Base-by-base conservation (phyloP, 768 basidiomycete genomes). In the Mycena capillaripes region DNA sequence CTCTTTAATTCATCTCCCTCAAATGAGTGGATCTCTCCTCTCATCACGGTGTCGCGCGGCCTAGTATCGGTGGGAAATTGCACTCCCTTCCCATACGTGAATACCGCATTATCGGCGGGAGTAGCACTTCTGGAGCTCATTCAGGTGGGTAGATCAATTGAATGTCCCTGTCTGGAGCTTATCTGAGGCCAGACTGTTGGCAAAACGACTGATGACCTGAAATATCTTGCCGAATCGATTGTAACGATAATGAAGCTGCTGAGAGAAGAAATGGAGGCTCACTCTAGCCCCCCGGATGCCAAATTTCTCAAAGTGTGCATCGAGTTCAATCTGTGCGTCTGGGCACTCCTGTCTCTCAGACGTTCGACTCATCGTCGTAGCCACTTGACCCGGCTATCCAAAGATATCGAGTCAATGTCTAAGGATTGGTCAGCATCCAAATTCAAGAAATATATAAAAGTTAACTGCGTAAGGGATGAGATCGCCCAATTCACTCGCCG, bases 361-460 rank as follows among this genome's bases (percentile, higher is more conserved):
- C n/a, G n/a, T 6, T 12, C n/a, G n/a, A n/a, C 34, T 6, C 34
- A 6, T n/a, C n/a, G n/a, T 6, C 6, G 1, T 32, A 67, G 66
- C 3, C 40, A 67, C 29, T 14, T 67, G 8, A 57, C 21, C 4
- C 40, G 11, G 17, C 40, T 67, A 7, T 67, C 56, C 3, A 44
- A 36, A 14, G 66, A 67, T 55, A 32, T 67, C 16, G 40, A 30
- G 16, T 14, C 12, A 4, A 58, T 67, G 56, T 23, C 66, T 2
- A 58, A 48, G 44, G 23, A 58, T 38, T 59, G 66, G 56, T 67
- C 66, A 0, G 48, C 66, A 0, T 67, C 66, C 0, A 67, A 21
- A n/a, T 67, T 67, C 32, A 67, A 29, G 66, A 67, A 38, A 57
- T 67, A 67, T 25, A 7, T 67, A 1, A 67, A 67, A 3, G 9